Percentiles rank a stretch among this genome's conserved stretches.
These are phyloP conservation scores for Paraconiothyrium brasiliense DNA, from an alignment of 2,329 filamentous ascomycete species.

Conservation along the genomic window DNA sequence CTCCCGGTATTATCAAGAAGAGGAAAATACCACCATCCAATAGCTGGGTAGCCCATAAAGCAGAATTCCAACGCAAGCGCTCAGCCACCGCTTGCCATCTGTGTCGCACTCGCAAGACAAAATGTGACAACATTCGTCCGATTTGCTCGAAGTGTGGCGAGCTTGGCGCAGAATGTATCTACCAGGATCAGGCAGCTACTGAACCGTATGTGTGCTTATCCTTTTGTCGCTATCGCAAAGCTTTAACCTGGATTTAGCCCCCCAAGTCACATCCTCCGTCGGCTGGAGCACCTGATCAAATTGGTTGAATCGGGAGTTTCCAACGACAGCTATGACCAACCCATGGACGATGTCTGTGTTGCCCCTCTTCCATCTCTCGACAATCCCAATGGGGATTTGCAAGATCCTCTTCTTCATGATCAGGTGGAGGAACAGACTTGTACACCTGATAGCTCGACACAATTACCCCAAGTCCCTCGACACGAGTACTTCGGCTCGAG, in stretches of 20 bases:
- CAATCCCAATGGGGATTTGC: neutral
- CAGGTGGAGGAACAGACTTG: neutral
- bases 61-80: conserved; percentile 15
- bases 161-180: conserved; percentile 22
- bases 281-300: conserved; percentile 3
- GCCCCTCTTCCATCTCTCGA: neutral
- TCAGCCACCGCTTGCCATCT: conserved; percentile 20
- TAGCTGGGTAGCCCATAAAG: neutral
- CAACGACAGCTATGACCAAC: conserved; percentile 2
- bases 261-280: conserved; percentile 1
- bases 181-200: conserved; percentile 12
- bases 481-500: conserved; percentile 13
- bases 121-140: conserved; percentile 28
- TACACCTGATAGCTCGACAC: neutral
- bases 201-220: conserved; percentile 14
- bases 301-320: conserved; percentile 12
- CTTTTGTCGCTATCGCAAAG: neutral
- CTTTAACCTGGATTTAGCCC: neutral
- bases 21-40: neutral
- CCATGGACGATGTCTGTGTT: neutral
- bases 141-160: conserved; percentile 24
- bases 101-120: conserved; percentile 22
- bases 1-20: neutral
- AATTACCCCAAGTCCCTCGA: conserved; percentile 6
- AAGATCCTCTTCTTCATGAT: neutral